These are phyloP conservation scores for Aspergillus leporis DNA, from an alignment of 495 filamentous ascomycete species.

Conservation along the genomic window DNA sequence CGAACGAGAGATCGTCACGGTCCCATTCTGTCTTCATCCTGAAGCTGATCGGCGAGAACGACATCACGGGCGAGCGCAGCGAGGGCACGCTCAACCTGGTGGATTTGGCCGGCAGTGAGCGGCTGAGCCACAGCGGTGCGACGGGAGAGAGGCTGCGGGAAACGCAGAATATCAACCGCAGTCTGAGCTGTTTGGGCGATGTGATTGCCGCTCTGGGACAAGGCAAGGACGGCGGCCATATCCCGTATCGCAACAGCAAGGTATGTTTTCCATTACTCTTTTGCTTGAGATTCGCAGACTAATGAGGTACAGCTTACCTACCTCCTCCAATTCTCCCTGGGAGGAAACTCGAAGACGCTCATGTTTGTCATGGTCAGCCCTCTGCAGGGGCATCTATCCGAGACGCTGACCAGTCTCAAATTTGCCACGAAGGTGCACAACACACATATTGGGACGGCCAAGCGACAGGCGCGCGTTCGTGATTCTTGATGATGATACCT, in stretches of 20 bases:
- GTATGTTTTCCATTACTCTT: constrained; percentile 39
- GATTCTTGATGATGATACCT: constrained; percentile 40
- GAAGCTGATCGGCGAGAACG: constrained; percentile 78
- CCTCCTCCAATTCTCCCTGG: constrained; percentile 90
- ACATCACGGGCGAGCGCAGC: constrained; percentile 76
- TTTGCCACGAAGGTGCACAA: constrained; percentile 96
- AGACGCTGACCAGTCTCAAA: constrained; percentile 92
- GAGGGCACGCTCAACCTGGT: constrained; percentile 96
- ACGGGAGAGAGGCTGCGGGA: constrained; percentile 87
- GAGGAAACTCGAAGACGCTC: constrained; percentile 94
- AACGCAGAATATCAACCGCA: constrained; percentile 97
- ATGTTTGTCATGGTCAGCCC: constrained; percentile 99
- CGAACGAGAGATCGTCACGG: constrained; percentile 90
- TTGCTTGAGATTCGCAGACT: constrained; percentile 6
- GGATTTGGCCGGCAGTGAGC: constrained; percentile 90
- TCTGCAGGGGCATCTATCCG: constrained; percentile 83
- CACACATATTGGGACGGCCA: constrained; percentile 85
- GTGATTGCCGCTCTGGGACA: constrained; percentile 89
- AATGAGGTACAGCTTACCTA: constrained; percentile 72
- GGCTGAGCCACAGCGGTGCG: constrained; percentile 79
- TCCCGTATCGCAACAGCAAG: constrained; percentile 96
- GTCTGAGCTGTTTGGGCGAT: constrained; percentile 87
- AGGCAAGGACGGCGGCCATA: constrained; percentile 80
- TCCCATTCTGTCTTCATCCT: constrained; percentile 97
- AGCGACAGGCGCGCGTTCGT: constrained; percentile 66